Evolutionary conservation across 208 protist genomes (phyloP), one percentile per base, ranked within the genome.

Genomic region (Leishmania guyanensis): DNA sequence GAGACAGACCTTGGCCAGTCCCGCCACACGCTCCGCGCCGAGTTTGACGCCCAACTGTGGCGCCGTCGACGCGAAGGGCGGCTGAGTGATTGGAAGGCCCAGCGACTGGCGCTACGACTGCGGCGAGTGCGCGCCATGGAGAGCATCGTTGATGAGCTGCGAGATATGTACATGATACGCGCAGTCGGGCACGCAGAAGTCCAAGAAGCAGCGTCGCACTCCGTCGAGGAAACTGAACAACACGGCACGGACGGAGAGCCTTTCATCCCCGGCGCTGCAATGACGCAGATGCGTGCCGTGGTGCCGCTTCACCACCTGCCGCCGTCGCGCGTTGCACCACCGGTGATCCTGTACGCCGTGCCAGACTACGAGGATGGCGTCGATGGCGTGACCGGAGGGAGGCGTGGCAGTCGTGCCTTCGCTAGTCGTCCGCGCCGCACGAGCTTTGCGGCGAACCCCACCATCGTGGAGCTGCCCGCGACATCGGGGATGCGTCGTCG

Each of bases 1-100:
- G 87, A 87, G 83, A 62, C 64, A 20, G 69, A 51, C 29, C 50
- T 64, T 51, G 84, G 64, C 5, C 65, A 92, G 74, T 84, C 84
- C 16, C 72, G 82, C 9, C 74, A 83, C 48, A 75, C 66, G 17
- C 75, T 95, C 51, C 70, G 84, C 56, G 79, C 77, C 3, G 90
- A 85, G 62, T 94, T 93, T 72, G 81, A 86, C 58, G 51, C 43
- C 6, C 64, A 82, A 29, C 56, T 94, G 51, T 68, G 81, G 56
- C 84, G 77, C 2, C 84, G 83, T 6, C 43, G 80, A 29, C 84
- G 91, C 0, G 69, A 83, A 68, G 62, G 54, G 51, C 89, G 91
- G 46, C 58, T 97, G 65, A 75, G 53, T 53, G 89, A 91, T 33
- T 97, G 93, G 93, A 88, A 88, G 66, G 85, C 85, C 22, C 79